A percentile compares a stretch with the other conserved stretches of the same genome.
phyloP scores from a whole-genome alignment of 306 rosid genomes.

The Rosa lucieae region DNA sequence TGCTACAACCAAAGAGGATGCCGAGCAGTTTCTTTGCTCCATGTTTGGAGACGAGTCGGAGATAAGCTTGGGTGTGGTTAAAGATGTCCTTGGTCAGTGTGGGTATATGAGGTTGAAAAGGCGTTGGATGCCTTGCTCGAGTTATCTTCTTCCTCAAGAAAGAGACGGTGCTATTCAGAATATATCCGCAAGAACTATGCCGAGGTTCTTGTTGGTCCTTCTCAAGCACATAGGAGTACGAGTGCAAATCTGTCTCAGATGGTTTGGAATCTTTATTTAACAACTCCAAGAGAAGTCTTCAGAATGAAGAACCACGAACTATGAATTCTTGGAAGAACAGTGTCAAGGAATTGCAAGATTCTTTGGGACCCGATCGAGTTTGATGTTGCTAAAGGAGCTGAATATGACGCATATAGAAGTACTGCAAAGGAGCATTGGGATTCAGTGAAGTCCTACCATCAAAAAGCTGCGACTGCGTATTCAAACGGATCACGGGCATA shows the following conservation, averaged over 20 bases:
- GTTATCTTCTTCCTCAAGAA: constrained; percentile 41
- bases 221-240: constrained; percentile 40
- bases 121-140: constrained; percentile 31
- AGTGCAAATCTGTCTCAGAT: constrained; percentile 63
- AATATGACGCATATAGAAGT: constrained; percentile 56
- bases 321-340: constrained; percentile 69
- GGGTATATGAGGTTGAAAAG: not conserved
- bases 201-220: constrained; percentile 46
- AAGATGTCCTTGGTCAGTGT: constrained; percentile 62
- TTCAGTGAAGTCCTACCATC: constrained; percentile 59
- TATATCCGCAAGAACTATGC: constrained; percentile 64
- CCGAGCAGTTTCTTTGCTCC: constrained; percentile 84
- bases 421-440: constrained; percentile 68
- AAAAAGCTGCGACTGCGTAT: constrained; percentile 64
- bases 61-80: constrained; percentile 61
- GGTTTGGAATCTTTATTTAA: constrained; percentile 79
- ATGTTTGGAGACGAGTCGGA: constrained; percentile 71
- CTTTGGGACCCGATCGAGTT: constrained; percentile 52
- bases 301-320: constrained; percentile 42
- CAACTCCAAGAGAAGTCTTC: constrained; percentile 36
- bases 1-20: constrained; percentile 32
- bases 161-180: constrained; percentile 28
- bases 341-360: constrained; percentile 61
- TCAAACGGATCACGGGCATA: constrained; percentile 55
- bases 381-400: constrained; percentile 61